phyloP scores from a whole-genome alignment of 192 early-diverging fungal species.

The Coemansia pectinata region DNA sequence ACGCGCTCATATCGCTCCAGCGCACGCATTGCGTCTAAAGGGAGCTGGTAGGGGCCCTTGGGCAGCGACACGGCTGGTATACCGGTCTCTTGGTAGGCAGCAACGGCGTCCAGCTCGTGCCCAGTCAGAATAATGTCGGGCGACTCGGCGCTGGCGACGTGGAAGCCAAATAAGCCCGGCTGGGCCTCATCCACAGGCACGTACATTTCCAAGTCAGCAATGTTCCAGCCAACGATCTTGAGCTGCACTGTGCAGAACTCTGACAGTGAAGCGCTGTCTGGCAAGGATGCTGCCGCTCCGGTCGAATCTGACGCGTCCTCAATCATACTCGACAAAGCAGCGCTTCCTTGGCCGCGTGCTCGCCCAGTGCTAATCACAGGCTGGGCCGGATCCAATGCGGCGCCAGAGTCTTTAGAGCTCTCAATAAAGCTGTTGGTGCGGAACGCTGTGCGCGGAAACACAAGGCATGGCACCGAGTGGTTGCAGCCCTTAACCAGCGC shows the following conservation, averaged over 20 bases:
- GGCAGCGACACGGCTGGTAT: constrained; percentile 64
- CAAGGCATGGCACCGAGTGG: constrained; percentile 38
- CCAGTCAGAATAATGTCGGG: constrained; percentile 60
- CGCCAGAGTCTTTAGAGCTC: neutral
- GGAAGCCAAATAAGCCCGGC: constrained; percentile 67
- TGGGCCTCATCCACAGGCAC: constrained; percentile 57
- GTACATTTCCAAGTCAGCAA: constrained; percentile 52
- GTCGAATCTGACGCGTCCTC: neutral
- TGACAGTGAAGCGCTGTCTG: neutral
- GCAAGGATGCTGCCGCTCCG: neutral
- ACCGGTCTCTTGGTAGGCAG: constrained; percentile 65
- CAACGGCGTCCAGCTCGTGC: constrained; percentile 67
- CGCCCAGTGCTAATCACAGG: neutral
- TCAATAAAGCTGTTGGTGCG: constrained; percentile 58
- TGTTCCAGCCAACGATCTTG: constrained; percentile 51
- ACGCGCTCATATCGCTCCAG: constrained; percentile 66
- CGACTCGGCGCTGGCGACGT: constrained; percentile 47
- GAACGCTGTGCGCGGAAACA: constrained; percentile 56
- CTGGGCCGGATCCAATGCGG: neutral
- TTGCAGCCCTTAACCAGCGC: constrained; percentile 33
- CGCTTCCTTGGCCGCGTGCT: neutral
- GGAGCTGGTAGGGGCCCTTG: constrained; percentile 58
- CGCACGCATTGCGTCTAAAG: constrained; percentile 58
- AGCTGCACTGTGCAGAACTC: constrained; percentile 52
- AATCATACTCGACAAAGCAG: constrained; percentile 26